Base-by-base conservation (phyloP, 768 basidiomycete species). In the Suillus plorans region DNA sequence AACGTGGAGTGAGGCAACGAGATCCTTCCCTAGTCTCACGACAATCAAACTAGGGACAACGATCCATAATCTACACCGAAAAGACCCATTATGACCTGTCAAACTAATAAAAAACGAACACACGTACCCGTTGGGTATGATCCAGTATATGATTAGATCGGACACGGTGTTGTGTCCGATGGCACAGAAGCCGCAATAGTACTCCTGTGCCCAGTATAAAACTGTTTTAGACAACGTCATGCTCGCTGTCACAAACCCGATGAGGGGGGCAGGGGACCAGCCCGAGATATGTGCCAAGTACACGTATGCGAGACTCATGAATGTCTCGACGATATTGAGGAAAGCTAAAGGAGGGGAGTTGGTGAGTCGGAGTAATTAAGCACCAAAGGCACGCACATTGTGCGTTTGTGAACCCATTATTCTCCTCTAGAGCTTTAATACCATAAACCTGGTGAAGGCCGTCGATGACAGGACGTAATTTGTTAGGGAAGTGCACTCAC, bases 201-300 rank as follows among this genome's bases (percentile, higher is more conserved):
- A 90, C 75, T 95, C 94, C 73, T 94, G 89, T 16, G 80, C 73
- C 82, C 85, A 86, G 76, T 96, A 97, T n/a, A 97, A 81, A 8
- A 87, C 73, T 3, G 95, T 97, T 80, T 97, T 96, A 44, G 88
- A 85, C 49, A 95, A 77, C 0, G 95, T 96, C 89, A 94, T 88
- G n/a, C 83, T 74, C 3, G 83, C 88, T 1, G 86, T 82, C 20
- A 84, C 80, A 71, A 95, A 91, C 5, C 93, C 95, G 62, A 96
- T 71, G 34, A 95, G 68, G 2, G 90, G 84, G 0, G 94, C 91
- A 14, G 85, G 78, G 3, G 91, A 85, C 75, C 87, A 88, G 60
- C 76, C 70, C 13, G 77, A 75, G 65, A 87, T 79, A 70, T 95
- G 88, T 2, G 88, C 86, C 37, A 89, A 84, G 77, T 92, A 94